Conservation (phyloP, 2,329 filamentous ascomycete species). For the Paracoccidioides brasiliensis region DNA sequence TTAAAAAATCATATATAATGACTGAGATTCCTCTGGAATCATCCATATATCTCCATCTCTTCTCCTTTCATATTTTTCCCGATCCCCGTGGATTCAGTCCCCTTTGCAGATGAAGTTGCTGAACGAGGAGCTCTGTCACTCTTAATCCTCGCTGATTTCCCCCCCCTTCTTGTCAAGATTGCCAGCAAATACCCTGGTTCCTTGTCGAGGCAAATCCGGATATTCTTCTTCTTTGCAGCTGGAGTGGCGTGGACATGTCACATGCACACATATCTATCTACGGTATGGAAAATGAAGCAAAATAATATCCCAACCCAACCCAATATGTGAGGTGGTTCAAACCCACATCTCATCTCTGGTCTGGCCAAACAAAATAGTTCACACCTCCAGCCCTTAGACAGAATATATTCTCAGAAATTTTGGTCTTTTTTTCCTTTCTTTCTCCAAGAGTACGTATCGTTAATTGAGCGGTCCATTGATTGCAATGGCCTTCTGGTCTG, state of each 20-base stretch:
- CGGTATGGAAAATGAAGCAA: constrained; percentile 16
- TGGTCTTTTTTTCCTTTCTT: not conserved
- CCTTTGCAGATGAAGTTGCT: too few species aligned
- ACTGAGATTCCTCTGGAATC: not conserved
- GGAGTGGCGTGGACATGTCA: constrained; percentile 3
- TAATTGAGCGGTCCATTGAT: not conserved
- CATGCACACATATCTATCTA: constrained; percentile 25
- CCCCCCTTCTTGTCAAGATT: not conserved
- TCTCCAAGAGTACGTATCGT: not conserved
- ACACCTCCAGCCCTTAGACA: not conserved
- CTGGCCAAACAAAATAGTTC: not conserved
- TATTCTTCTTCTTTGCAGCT: constrained; percentile 1
- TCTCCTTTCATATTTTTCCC: not conserved
- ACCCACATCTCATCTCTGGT: not conserved
- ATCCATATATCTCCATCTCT: not conserved
- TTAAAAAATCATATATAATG: not conserved
- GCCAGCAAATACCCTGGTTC: not conserved
- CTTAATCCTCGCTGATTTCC: not conserved
- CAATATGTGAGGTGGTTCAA: not conserved
- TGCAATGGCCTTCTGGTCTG: not conserved
- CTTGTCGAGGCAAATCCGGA: not conserved
- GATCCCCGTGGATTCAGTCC: not conserved
- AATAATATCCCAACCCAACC: not conserved
- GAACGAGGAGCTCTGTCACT: not conserved
- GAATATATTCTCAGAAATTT: not conserved